These are phyloP conservation scores for Lactarius sp. DNA, from an alignment of 768 basidiomycete genomes.

Conservation along the genomic window DNA sequence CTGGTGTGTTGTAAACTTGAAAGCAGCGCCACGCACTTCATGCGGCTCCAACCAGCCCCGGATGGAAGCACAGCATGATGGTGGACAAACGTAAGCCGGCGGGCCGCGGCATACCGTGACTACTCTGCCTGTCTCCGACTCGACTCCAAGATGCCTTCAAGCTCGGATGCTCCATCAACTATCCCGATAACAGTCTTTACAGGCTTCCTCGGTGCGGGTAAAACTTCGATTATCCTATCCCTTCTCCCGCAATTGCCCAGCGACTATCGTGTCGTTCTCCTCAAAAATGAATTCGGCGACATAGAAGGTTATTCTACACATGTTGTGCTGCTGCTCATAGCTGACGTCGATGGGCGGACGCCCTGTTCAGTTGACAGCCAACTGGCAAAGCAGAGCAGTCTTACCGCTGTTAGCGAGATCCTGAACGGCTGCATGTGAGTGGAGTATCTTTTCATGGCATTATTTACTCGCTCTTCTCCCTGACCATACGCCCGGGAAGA, in stretches of 20 bases:
- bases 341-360: neutral
- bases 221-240: conserved; percentile 77
- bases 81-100: neutral
- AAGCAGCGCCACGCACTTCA: no score
- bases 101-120: no score
- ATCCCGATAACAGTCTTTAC: conserved; percentile 95
- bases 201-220: conserved; percentile 85
- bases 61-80: no score
- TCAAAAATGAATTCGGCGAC: conserved; percentile 98
- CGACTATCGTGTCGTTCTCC: conserved; percentile 82
- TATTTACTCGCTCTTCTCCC: neutral
- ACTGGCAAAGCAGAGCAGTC: conserved; percentile 75
- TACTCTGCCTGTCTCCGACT: no score
- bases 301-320: conserved; percentile 57
- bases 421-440: conserved; percentile 89
- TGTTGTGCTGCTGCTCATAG: neutral
- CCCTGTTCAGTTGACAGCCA: conserved; percentile 72
- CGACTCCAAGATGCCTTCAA: neutral
- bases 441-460: conserved; percentile 27
- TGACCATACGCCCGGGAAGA: conserved; percentile 10
- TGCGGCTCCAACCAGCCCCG: no score
- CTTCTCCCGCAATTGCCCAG: conserved; percentile 76
- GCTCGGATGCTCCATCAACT: conserved; percentile 12
- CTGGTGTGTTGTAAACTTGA: neutral
- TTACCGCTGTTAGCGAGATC: conserved; percentile 89